Evolutionary conservation across 306 rosid species (phyloP), one percentile per base, ranked within the genome.

Genomic region (Arachis stenosperma): DNA sequence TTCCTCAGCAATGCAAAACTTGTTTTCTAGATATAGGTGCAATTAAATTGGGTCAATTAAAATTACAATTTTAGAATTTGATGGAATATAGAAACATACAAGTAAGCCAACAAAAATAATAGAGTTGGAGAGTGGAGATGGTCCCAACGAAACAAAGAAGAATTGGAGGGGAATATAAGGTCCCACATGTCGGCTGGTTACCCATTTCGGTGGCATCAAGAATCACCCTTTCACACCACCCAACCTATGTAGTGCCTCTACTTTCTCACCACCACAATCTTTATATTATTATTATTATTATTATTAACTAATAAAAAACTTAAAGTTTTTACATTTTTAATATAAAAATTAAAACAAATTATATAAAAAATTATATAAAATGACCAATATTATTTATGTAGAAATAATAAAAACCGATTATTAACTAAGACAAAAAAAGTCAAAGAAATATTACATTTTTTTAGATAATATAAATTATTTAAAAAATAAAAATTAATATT

Each of bases 131-230:
- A 33, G 36, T 62, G 36, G 74, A 17, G 15, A n/a, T 78, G 85
- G 74, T 74, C 82, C 87, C 81, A 46, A 62, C 6, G 27, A 2
- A 6, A 36, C 43, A 36, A 58, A 17, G 57, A 50, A 50, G 48
- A 67, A 33, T 3, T 22, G 10, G 52, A 10, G 53, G 74, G 78
- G 67, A 66, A 30, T 29, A 12, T 7, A 48, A 47, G 88, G 93
- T 36, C 86, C 92, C 79, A 60, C 17, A 7, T 84, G 93, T 88
- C 92, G 84, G 81, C 70, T 85, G 84, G 93, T 75, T 13, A 65
- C 89, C 87, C 84, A 63, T 74, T 78, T 76, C 77, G 86, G 90
- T 66, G 64, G 79, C 94, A 86, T 2, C 10, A 70, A 71, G 59
- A 67, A 66, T 86, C 88, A 77, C 84, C 85, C 66, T 51, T 69